phyloP scores from a whole-genome alignment of 2,329 filamentous ascomycete species.

The Dactylella cylindrospora region DNA sequence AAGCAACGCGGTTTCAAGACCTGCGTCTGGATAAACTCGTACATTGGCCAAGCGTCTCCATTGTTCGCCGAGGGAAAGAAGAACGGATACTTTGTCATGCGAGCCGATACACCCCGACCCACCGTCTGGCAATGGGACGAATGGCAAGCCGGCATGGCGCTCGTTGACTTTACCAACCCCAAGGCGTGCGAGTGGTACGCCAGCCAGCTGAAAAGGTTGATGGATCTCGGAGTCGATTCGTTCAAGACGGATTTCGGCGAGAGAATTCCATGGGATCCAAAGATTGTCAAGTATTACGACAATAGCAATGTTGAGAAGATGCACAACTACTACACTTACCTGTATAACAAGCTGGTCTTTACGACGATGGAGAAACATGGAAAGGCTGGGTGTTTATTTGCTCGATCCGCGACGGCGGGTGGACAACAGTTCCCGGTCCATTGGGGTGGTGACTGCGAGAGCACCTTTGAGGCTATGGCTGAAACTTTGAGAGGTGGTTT shows the following conservation, averaged over 20 bases:
- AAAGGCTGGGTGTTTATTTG: conserved; percentile 65
- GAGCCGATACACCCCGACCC: conserved; percentile 59
- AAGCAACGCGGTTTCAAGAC: conserved; percentile 67
- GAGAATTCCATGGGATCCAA: conserved; percentile 65
- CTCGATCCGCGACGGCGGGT: conserved; percentile 67
- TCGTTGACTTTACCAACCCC: conserved; percentile 74
- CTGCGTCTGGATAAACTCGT: conserved; percentile 76
- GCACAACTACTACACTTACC: conserved; percentile 76
- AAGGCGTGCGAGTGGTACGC: conserved; percentile 67
- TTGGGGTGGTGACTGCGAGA: conserved; percentile 76
- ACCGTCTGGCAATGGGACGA: conserved; percentile 75
- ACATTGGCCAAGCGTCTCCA: conserved; percentile 69
- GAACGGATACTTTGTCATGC: conserved; percentile 69
- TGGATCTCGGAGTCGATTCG: conserved; percentile 69
- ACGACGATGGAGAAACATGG: conserved; percentile 63
- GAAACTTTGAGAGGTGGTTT: conserved; percentile 69
- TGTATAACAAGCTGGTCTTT: conserved; percentile 71
- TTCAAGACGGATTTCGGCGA: conserved; percentile 79
- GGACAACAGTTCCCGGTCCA: conserved; percentile 69
- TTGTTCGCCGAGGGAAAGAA: conserved; percentile 66
- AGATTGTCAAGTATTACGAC: conserved; percentile 64
- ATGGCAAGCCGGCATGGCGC: conserved; percentile 75
- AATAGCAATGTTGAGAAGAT: conserved; percentile 64
- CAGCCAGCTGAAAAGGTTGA: conserved; percentile 63
- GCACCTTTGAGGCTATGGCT: conserved; percentile 70